Evolutionary conservation across 2,329 filamentous ascomycete genomes (phyloP).

Genomic region (Fusarium sp.): DNA sequence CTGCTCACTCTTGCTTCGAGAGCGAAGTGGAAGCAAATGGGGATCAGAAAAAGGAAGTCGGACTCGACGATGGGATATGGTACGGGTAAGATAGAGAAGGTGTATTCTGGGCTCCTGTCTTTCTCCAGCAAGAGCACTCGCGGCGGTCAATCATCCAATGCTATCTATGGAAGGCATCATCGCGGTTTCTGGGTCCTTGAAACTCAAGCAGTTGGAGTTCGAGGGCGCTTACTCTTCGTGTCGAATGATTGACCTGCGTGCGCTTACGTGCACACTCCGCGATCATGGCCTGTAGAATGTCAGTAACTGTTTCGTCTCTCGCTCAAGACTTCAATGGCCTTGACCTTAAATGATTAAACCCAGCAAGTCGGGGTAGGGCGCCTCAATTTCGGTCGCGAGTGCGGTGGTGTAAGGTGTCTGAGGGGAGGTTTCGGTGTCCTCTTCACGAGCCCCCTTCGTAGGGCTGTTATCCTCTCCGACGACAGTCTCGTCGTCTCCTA

Average conservation of each 20-base stretch:
- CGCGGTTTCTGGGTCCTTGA: fast-evolving
- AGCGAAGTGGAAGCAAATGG: background rate
- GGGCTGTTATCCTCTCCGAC: background rate
- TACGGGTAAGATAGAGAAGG: background rate
- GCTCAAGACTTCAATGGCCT: background rate
- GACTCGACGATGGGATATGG: no score
- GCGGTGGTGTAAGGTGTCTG: background rate
- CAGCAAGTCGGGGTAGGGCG: background rate
- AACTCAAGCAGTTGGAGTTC: no score
- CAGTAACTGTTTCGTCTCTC: background rate
- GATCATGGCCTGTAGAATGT: background rate
- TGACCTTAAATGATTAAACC: fast-evolving
- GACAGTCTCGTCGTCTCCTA: background rate
- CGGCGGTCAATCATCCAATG: no score
- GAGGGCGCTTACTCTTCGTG: background rate
- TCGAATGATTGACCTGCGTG: no score
- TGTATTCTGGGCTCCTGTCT: background rate
- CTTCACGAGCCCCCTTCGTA: background rate
- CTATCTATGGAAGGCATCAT: background rate
- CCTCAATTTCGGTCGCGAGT: no score
- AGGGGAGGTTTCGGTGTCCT: fast-evolving
- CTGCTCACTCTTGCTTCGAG: background rate
- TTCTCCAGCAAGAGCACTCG: background rate
- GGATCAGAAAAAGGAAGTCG: background rate
- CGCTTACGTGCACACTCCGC: background rate